These are phyloP conservation scores for Zygosaccharomyces lentus DNA, from an alignment of 805 yeast genomes.

Conservation along the genomic window DNA sequence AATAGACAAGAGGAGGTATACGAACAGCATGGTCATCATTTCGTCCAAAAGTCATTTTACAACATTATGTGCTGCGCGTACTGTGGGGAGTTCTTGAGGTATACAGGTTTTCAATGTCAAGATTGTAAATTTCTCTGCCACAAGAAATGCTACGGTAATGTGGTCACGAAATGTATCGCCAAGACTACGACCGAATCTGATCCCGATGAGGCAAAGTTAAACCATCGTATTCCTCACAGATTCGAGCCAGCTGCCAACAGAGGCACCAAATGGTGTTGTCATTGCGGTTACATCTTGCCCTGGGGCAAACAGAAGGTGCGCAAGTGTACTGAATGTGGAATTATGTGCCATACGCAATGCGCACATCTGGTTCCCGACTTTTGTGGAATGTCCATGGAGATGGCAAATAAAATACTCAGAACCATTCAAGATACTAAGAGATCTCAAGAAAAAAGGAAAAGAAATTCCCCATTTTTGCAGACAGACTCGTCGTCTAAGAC, in stretches of 20 bases:
- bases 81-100: conserved; percentile 90
- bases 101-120: conserved; percentile 82
- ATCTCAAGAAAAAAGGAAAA: conserved; percentile 28
- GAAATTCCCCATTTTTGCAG: conserved; percentile 12
- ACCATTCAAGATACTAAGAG: conserved; percentile 74
- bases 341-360: conserved; percentile 91
- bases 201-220: conserved; percentile 73
- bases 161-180: conserved; percentile 79
- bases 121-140: conserved; percentile 80
- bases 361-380: conserved; percentile 95
- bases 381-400: conserved; percentile 98
- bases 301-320: conserved; percentile 92
- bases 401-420: conserved; percentile 81
- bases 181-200: conserved; percentile 66
- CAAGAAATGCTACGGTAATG: conserved; percentile 73
- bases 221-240: conserved; percentile 95
- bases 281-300: conserved; percentile 94
- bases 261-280: conserved; percentile 99
- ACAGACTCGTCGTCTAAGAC: conserved; percentile 16
- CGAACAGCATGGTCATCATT: conserved; percentile 96
- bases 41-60: conserved; percentile 91
- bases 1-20: conserved; percentile 83
- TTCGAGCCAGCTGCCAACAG: conserved; percentile 88
- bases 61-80: conserved; percentile 96
- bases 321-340: conserved; percentile 89